Percentiles rank a stretch among this genome's conserved stretches.
Conservation (phyloP, 2,329 filamentous ascomycete genomes). For the Colletotrichum theobromicola region DNA sequence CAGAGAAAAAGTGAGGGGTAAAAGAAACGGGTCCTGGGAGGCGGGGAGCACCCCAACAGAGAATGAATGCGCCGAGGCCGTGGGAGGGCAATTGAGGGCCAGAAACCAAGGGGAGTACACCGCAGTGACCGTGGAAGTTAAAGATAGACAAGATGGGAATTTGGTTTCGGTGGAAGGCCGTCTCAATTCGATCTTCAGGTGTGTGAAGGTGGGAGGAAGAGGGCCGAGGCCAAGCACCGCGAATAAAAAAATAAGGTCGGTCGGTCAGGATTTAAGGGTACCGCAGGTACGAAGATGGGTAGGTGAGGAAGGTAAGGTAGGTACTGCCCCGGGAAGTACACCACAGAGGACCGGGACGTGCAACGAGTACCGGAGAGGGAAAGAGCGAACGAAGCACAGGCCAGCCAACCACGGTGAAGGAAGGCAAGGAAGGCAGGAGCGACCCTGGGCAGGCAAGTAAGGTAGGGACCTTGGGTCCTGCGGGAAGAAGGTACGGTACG, state of each 20-base stretch:
- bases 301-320: background rate
- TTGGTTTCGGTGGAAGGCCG: conserved; percentile 6
- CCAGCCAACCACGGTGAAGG: background rate
- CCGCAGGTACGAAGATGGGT: background rate
- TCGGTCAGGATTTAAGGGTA: conserved; percentile 19
- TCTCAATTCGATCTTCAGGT: conserved; percentile 9
- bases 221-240: conserved; percentile 21
- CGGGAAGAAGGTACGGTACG: too few relatives aligned
- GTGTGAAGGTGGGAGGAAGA: conserved; percentile 21
- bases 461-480: too few relatives aligned
- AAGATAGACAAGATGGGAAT: background rate
- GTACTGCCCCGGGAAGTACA: background rate
- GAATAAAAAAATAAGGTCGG: conserved; percentile 24
- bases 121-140: background rate
- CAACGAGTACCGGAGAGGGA: conserved; percentile 23
- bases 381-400: conserved; percentile 13
- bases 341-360: background rate
- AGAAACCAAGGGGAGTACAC: background rate
- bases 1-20: conserved; percentile 22
- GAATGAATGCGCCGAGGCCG: conserved; percentile 11
- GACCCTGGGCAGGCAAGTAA: background rate
- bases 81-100: conserved; percentile 12
- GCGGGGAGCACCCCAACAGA: conserved; percentile 5
- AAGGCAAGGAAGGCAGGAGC: background rate
- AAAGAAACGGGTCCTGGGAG: conserved; percentile 19